Percentiles rank a stretch among this genome's conserved stretches.
phyloP scores from a whole-genome alignment of 106 monocot genomes.

The Ottelia alismoides region DNA sequence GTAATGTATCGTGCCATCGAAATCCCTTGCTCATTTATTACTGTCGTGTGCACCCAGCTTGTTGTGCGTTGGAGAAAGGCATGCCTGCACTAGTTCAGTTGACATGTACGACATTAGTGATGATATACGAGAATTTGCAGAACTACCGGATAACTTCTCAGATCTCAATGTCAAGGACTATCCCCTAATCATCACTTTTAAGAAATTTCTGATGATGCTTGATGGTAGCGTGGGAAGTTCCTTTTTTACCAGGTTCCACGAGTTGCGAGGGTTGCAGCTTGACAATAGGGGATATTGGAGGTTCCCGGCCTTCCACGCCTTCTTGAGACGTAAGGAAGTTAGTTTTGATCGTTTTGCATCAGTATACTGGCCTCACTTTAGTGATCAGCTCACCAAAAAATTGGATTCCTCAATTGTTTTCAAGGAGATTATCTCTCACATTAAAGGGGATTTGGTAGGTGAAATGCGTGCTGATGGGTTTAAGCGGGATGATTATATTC shows the following conservation, averaged over 20 bases:
- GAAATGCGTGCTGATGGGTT: constrained; percentile 8
- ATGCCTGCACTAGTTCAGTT: too few species aligned
- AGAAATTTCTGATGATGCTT: constrained; percentile 59
- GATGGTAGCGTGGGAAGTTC: constrained; percentile 44
- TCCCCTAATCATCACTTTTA: constrained; percentile 45
- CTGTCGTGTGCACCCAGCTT: too few species aligned
- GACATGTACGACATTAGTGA: constrained; percentile 21
- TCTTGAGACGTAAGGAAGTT: constrained; percentile 38
- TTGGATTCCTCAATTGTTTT: constrained; percentile 43
- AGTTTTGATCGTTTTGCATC: constrained; percentile 33
- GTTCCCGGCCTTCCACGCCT: constrained; percentile 23
- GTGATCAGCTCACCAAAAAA: constrained; percentile 32
- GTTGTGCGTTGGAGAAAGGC: too few species aligned
- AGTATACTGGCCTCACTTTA: constrained; percentile 61
- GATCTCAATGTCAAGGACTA: constrained; percentile 19
- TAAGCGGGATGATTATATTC: constrained; percentile 22
- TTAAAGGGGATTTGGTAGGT: constrained; percentile 29
- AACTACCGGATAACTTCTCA: constrained; percentile 43
- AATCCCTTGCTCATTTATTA: too few species aligned
- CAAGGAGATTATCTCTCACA: constrained; percentile 62
- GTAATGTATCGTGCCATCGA: too few species aligned
- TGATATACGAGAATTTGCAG: constrained; percentile 17
- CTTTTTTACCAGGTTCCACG: constrained; percentile 40
- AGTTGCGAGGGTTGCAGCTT: constrained; percentile 2
- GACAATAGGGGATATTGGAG: constrained; percentile 11